Evolutionary conservation across 345 rosid species (phyloP).

Genomic region (Triadica sebifera): DNA sequence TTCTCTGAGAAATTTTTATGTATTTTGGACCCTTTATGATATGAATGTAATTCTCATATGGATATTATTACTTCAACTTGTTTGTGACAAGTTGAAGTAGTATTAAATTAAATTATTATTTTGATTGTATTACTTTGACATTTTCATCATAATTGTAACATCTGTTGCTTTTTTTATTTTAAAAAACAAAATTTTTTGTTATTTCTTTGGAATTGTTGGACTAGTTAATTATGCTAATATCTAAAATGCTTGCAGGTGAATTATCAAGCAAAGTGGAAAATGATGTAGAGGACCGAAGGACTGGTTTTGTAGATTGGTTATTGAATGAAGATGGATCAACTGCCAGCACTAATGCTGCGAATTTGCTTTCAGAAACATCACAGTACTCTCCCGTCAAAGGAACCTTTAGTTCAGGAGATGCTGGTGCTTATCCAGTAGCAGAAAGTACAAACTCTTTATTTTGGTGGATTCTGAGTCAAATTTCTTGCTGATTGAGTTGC

Average conservation of each 20-base stretch:
- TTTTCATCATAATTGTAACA: background rate
- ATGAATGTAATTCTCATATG: background rate
- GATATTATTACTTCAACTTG: background rate
- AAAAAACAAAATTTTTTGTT: background rate
- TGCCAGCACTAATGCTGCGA: constrained; percentile 19
- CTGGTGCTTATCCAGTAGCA: constrained; percentile 31
- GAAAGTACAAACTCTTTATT: constrained; percentile 42
- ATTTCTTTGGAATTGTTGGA: background rate
- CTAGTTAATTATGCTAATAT: constrained; percentile 13
- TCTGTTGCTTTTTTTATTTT: background rate
- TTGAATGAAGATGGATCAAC: constrained; percentile 45
- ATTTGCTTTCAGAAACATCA: constrained; percentile 32
- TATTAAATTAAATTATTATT: background rate
- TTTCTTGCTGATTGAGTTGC: constrained; percentile 3
- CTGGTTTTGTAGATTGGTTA: constrained; percentile 70
- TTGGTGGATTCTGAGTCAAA: background rate
- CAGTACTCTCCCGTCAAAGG: constrained; percentile 32
- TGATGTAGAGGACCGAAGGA: constrained; percentile 60
- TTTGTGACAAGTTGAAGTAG: background rate
- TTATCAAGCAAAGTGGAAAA: constrained; percentile 42
- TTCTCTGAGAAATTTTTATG: background rate
- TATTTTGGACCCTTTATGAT: background rate
- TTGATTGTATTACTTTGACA: background rate
- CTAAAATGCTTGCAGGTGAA: constrained; percentile 45
- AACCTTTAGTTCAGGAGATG: constrained; percentile 29